Conservation (phyloP, 139 green algal genomes). For the Closterium sp. region DNA sequence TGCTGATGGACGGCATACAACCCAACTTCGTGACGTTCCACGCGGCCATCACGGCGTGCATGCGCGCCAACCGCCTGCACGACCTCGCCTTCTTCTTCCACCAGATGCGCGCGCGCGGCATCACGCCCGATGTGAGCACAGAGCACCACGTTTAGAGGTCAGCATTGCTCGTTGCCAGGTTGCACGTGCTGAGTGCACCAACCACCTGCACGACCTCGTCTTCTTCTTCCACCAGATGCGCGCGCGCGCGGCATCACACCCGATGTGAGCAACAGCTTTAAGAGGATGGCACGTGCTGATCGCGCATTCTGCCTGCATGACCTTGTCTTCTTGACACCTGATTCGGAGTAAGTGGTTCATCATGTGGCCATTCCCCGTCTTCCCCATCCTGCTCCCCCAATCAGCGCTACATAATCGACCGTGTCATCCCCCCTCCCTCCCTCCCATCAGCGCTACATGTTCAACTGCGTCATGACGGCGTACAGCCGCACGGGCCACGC, state of each 20-base stretch:
- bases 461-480: neutral
- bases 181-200: neutral
- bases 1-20: conserved; percentile 40
- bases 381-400: too few species aligned
- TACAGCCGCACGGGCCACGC: neutral
- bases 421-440: neutral
- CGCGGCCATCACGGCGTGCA: conserved; percentile 37
- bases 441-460: neutral
- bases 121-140: conserved; percentile 15
- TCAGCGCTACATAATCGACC: too few species aligned
- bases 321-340: too few species aligned
- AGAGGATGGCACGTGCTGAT: too few species aligned
- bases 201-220: conserved; percentile 33
- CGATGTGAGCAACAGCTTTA: conserved; percentile 7
- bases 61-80: conserved; percentile 33
- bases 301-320: too few species aligned
- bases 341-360: too few species aligned
- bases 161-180: too few species aligned
- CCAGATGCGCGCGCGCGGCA: conserved; percentile 43
- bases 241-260: conserved; percentile 12
- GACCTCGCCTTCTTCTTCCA: conserved; percentile 50
- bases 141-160: too few species aligned
- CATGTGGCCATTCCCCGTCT: too few species aligned
- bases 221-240: conserved; percentile 51
- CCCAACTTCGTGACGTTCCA: conserved; percentile 49